phyloP scores from a whole-genome alignment of 164 flowering plant genomes.

The Umbilicus rupestris region DNA sequence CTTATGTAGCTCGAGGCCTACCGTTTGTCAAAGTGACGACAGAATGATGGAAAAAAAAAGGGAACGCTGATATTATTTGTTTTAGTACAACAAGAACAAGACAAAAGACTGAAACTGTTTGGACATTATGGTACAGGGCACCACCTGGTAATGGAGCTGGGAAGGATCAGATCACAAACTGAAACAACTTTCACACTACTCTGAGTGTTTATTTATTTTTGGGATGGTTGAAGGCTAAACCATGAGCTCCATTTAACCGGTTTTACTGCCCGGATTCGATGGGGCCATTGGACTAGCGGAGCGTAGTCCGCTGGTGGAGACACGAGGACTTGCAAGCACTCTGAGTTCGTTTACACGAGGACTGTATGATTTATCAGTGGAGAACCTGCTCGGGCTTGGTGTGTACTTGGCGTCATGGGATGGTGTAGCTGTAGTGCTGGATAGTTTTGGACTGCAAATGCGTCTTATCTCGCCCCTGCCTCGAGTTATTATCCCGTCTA shows the following conservation, averaged over 20 bases:
- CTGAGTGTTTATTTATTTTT: not conserved
- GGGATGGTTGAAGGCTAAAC: not conserved
- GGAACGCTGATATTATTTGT: too few species aligned
- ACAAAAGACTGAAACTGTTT: not conserved
- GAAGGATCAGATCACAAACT: not conserved
- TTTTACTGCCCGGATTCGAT: not conserved
- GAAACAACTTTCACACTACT: not conserved
- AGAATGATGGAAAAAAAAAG: too few species aligned
- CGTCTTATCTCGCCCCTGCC: slow-evolving; percentile 85
- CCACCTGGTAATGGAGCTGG: not conserved
- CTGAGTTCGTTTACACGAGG: slow-evolving; percentile 59
- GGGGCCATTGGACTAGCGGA: not conserved
- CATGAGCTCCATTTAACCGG: not conserved
- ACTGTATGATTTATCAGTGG: slow-evolving; percentile 38
- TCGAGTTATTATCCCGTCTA: slow-evolving; percentile 79
- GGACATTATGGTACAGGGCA: not conserved
- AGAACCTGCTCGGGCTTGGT: slow-evolving; percentile 41
- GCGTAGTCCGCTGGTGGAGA: not conserved
- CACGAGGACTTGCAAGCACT: slow-evolving; percentile 41
- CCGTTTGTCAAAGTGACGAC: too few species aligned
- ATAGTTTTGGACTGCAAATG: slow-evolving; percentile 61
- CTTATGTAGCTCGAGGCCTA: too few species aligned
- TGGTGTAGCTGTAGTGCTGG: slow-evolving; percentile 78
- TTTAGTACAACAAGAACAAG: not conserved
- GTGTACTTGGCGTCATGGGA: slow-evolving; percentile 32